Evolutionary conservation across 139 green algal species (phyloP), one percentile per base, ranked within the genome.

Genomic region (Dunaliella sp.): DNA sequence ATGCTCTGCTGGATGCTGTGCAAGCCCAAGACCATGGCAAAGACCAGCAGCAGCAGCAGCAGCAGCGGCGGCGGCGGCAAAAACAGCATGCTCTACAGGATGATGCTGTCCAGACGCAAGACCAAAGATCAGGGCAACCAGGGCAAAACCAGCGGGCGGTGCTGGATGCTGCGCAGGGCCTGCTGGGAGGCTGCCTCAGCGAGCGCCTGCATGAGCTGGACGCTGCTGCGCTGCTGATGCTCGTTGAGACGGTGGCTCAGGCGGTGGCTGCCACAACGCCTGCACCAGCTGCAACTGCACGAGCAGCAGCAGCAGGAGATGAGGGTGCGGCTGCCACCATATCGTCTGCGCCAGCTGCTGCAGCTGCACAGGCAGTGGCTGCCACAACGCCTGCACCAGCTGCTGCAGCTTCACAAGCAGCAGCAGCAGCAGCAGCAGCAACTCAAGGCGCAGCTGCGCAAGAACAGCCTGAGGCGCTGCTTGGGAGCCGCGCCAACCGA

Each of bases 131-230:
- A n/a, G n/a, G n/a, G n/a, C n/a, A n/a, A n/a, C n/a, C n/a, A n/a
- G n/a, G 1, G 31, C n/a, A 37, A 22, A 2, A 81, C 1, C 30
- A 38, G 76, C 3, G 1, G 76, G 76, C 16, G 22, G 16, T 34
- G n/a, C 76, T 38, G 31, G 30, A 36, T 1, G 76, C 30, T 81
- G 76, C 76, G 12, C 34, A 28, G 7, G 31, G n/a, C 1, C 76
- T 38, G n/a, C 76, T 81, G 28, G 30, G n/a, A 33, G 34, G n/a
- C n/a, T 81, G n/a, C n/a, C 30, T 81, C 2, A 12, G 33, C 12
- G 76, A 81, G n/a, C 33, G 76, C 76, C n/a, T 81, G 30, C n/a
- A 81, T 81, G 76, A 81, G 12, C 12, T 81, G 76, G 76, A 81
- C 76, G 37, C 76, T 1, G 16, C 48, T 16, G 48, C 16, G 48